Base-by-base conservation (phyloP, 2,329 filamentous ascomycete species). In the Grosmannia huntii region DNA sequence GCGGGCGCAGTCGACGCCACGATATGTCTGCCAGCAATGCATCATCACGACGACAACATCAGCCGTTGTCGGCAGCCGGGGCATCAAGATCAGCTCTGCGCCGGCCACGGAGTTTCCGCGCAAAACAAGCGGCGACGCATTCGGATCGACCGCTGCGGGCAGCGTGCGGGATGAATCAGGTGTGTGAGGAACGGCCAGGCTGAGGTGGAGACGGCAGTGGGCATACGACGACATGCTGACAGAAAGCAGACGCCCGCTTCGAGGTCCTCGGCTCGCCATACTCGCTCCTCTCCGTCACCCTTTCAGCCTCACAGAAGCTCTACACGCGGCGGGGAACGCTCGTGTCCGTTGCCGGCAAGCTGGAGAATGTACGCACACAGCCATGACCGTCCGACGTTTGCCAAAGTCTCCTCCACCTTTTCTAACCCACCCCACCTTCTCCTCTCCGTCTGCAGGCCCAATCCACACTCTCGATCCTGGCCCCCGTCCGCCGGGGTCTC, bases 321-420 rank as follows among this genome's bases (percentile, higher is more conserved):
- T 96, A 94, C 72, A 96, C 94, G 25, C 83, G 92, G 65, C 84
- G 90, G 66, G 95, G 95, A 57, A 96, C 92, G 1, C 77, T 99
- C 55, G 89, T 97, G 57, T 91, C 87, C 53, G 81, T 97, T 60
- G 89, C 88, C 66, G 94, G 94, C 64, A 92, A 95, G 70, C 79
- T 89, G 59, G 90, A 96, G 68, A 95, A 95, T 80, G 90, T 94
- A 73, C 66, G 78, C 19, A 44, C 19, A 12, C 41, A 19, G 41
- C n/a, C 27, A 10, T 48, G 16, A 48, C 44, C 10, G 44, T 48
- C 36, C 0, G 44, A 21, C 19, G 44, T 48, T 48, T 48, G 19
- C 19, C 3, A 48, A n/a, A 38, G 11, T 28, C 36, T 11, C 28
- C 23, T 27, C 36, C 11, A 16, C 38, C 27, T 46, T 11, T 51